Evolutionary conservation across 1,284 basidiomycete species (phyloP).

Genomic region (Agroathelia rolfsii): DNA sequence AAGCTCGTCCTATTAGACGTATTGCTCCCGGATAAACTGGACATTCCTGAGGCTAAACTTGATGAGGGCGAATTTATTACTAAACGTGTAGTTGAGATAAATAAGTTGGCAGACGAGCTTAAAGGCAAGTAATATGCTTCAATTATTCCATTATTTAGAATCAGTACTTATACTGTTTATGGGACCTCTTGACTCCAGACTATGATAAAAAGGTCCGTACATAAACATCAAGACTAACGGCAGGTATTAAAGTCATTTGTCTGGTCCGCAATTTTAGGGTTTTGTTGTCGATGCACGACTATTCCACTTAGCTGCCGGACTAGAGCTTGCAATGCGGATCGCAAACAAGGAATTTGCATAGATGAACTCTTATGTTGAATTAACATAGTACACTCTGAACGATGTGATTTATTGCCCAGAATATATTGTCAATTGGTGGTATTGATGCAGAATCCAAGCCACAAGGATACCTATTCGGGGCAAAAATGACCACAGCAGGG

Average conservation of each 20-base stretch:
- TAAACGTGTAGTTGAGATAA: constrained; percentile 59
- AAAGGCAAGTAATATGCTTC: constrained; percentile 39
- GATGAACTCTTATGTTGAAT: too few relatives aligned
- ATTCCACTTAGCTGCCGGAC: constrained; percentile 64
- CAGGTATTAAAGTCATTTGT: constrained; percentile 6
- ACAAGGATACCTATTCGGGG: too few relatives aligned
- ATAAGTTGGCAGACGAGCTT: constrained; percentile 50
- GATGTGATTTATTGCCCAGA: too few relatives aligned
- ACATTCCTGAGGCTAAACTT: constrained; percentile 52
- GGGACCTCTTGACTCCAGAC: constrained; percentile 28
- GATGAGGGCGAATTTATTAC: constrained; percentile 82
- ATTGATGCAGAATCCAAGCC: too few relatives aligned
- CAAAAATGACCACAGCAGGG: constrained; percentile 37
- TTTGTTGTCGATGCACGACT: constrained; percentile 74
- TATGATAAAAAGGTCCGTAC: constrained; percentile 49
- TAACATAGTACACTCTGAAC: too few relatives aligned
- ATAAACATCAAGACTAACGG: neutral
- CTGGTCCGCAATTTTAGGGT: constrained; percentile 30
- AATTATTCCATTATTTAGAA: neutral
- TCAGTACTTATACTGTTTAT: constrained; percentile 1
- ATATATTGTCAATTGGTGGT: too few relatives aligned
- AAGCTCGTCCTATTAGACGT: constrained; percentile 64
- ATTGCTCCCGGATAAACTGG: constrained; percentile 46
- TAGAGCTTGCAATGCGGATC: constrained; percentile 38
- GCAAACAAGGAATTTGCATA: constrained; percentile 13